Base-by-base conservation (phyloP, 1,284 basidiomycete species). In the Trametes polyzona region DNA sequence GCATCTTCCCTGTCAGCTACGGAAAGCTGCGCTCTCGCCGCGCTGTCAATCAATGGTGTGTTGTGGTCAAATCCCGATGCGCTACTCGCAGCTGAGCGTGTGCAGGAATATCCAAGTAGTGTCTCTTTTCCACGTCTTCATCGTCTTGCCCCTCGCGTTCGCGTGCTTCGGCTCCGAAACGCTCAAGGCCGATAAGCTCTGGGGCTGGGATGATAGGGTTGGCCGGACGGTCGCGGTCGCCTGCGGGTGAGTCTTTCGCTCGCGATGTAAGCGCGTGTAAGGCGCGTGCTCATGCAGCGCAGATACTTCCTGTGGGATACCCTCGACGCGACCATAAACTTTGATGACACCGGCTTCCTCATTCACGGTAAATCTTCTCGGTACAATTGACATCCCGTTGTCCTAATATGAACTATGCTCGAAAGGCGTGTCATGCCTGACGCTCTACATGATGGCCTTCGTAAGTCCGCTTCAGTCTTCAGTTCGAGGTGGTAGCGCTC, bases 301-400 rank as follows among this genome's bases (percentile, higher is more conserved):
- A 79, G 80, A 7, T 83, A 83, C 64, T 88, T 89, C 67, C 56
- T 87, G 21, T 89, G 86, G 86, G 87, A 89, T 64, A 74, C 75
- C 1, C 61, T 86, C 16, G 85, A 86, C 61, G 78, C 81, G 10
- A 69, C 83, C 5, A 58, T 82, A 54, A 80, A 85, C 68, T 84
- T 77, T 59, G 76, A 78, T 44, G 82, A 83, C 30, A 47, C 79
- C 30, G 82, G 87, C 2, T 90, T 91, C 61, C 80, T 90, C 6
- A 60, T 85, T 27, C 90, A 92, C 65, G 90, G 90, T 77, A 36
- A 27, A 67, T 58, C 32, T 63, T 39, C 8, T 9, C 19, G 8
- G 8, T 21, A 10, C 14, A 21, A 19, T 21, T 35, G 14, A 35
- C 33, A 4, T n/a, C 33, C 11, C 6, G 5, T 35, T n/a, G 5